Base-by-base conservation (phyloP, 2,329 filamentous ascomycete species). In the Waltergamsia citrina region DNA sequence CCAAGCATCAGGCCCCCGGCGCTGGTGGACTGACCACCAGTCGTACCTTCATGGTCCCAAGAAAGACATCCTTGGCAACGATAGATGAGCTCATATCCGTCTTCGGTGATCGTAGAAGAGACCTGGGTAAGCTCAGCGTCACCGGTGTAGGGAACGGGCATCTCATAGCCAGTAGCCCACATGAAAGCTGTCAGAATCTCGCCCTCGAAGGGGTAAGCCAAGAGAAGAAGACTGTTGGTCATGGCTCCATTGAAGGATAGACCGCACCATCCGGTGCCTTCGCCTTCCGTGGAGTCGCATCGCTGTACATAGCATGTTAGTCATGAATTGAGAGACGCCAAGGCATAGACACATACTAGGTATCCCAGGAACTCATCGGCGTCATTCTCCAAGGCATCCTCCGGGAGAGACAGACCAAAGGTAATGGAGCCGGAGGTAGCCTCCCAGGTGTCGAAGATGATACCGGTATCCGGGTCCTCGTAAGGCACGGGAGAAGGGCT, bases 41-140 rank as follows among this genome's bases (percentile, higher is more conserved):
- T 56, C 23, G 57, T 54, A 4, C 65, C 66, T 18, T 63, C 58
- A 26, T 73, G 60, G 42, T 69, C 54, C 67, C 71, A 77, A 2
- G 59, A 45, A 16, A 74, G 57, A 49, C 72, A 77, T 42, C 65
- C 63, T 42, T 76, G 53, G 53, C 79, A 84, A 30, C 74, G 67
- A 57, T 80, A 84, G n/a, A 81, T 66, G 31, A 81, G 49, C 29
- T 69, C 69, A 51, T 73, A 84, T 42, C 70, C 59, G 18, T 69
- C 74, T 12, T 63, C 60, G 44, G 69, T 78, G 37, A 81, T 60
- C 18, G 58, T 65, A 11, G 69, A 67, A 11, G 68, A 71, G 40
- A 82, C 70, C 42, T 76, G 68, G 0, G 71, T 78, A 17, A 83
- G 50, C 22, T 63, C 74, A 7, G 78, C 76, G 41, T 74, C 62